Evolutionary conservation across 352 stramenopile species (phyloP), one percentile per base, ranked within the genome.

Genomic region (Phytophthora pisi): DNA sequence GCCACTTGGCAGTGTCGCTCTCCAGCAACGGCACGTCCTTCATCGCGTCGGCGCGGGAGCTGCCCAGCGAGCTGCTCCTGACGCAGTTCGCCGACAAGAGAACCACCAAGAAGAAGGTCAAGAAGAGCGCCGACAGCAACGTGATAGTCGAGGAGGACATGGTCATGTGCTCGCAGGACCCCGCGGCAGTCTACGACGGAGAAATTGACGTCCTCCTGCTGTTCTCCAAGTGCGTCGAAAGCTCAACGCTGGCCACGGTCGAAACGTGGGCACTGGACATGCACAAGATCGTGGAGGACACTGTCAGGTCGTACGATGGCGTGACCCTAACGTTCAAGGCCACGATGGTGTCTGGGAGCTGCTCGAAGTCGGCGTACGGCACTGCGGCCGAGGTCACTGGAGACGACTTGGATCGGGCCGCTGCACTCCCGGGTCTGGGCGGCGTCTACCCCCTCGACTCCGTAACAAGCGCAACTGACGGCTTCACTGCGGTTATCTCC

Each of bases 181-280:
- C 51, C 0, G 16, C 60, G 2, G 58, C 51, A 24, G 62, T 75
- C 49, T 65, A 57, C 36, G 47, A 65, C 28, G 68, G 56, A 13
- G 40, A 59, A 2, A 72, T 74, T n/a, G 80, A 76, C 18, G 78
- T 89, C 2, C 26, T 90, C 10, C 64, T 90, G 10, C 64, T 71
- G 16, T 78, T 92, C 58, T 89, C 81, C 45, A 84, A 87, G 51
- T 89, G 81, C 34, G 28, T 89, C n/a, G 72, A 72, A 53, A 50
- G 68, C 10, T 63, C 67, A 18, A 38, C 64, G 11, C 55, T 92
- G 4, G 42, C 51, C 15, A 64, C 61, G 5, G 70, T 90, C 23
- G 70, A 85, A 15, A 64, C 53, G 0, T 89, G 83, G 83, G 64
- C 86, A 5, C 54, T 23, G 10, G 62, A 69, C 26, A 69, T 75